phyloP scores from a whole-genome alignment of 139 green algal genomes.

The Chlamydomonas asymmetrica region DNA sequence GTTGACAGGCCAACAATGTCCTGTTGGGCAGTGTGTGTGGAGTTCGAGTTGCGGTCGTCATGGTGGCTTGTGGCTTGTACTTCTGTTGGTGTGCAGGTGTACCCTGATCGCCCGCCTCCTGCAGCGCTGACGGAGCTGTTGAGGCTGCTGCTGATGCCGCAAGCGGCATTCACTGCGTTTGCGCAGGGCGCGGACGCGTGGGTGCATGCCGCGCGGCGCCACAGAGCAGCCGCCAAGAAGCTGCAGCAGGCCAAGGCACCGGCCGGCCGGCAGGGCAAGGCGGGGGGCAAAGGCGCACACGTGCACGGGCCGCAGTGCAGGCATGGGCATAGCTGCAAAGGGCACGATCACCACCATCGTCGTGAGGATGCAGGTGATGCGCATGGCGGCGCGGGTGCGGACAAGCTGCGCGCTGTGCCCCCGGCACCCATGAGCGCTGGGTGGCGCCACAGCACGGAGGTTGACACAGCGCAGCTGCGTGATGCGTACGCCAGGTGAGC shows the following conservation, averaged over 20 bases:
- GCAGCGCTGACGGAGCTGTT: conserved; percentile 11
- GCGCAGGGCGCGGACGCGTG: background rate
- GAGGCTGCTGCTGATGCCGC: conserved; percentile 23
- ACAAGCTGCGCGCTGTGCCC: background rate
- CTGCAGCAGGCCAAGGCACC: background rate
- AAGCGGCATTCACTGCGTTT: background rate
- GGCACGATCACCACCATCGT: background rate
- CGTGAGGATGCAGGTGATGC: background rate
- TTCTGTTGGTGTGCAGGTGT: background rate
- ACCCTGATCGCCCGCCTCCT: background rate
- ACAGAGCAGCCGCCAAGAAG: background rate
- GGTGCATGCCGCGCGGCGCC: background rate
- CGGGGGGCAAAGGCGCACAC: no score
- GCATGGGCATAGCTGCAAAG: background rate
- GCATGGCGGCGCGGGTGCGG: background rate
- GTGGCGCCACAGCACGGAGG: background rate
- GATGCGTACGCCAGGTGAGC: no score
- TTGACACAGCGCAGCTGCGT: no score
- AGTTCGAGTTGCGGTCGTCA: background rate
- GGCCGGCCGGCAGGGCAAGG: background rate
- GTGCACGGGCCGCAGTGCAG: background rate
- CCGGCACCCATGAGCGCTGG: background rate
- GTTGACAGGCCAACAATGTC: background rate
- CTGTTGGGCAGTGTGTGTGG: no score
- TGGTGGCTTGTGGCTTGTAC: background rate